Percentiles rank a stretch among this genome's conserved stretches.
Conservation (phyloP, 2,329 filamentous ascomycete genomes). For the Lachnellula hyalina region DNA sequence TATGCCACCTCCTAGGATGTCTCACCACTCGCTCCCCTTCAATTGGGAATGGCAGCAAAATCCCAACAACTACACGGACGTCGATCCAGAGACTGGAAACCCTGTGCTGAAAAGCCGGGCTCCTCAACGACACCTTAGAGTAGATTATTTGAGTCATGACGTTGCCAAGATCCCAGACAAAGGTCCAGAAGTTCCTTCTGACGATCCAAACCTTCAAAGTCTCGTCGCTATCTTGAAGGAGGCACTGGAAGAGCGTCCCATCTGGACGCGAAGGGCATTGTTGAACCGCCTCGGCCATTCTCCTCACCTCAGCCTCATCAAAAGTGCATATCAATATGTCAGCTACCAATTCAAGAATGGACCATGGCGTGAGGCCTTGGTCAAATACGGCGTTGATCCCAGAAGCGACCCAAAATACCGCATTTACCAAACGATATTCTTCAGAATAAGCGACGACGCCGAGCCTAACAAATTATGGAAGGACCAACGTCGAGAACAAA, state of each 20-base stretch:
- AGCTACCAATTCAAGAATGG: constrained; percentile 92
- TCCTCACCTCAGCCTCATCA: constrained; percentile 52
- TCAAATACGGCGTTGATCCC: constrained; percentile 83
- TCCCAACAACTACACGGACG: constrained; percentile 50
- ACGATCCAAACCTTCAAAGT: constrained; percentile 52
- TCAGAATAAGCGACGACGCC: constrained; percentile 48
- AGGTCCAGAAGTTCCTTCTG: constrained; percentile 12
- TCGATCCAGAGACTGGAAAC: constrained; percentile 28
- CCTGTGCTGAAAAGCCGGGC: constrained; percentile 26
- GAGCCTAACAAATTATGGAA: constrained; percentile 15
- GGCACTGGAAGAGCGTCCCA: constrained; percentile 67
- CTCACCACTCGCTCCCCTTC: constrained; percentile 68
- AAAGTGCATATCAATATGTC: constrained; percentile 74
- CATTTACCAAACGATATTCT: constrained; percentile 83
- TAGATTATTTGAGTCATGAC: constrained; percentile 22
- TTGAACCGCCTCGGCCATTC: constrained; percentile 61
- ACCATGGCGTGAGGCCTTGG: constrained; percentile 83
- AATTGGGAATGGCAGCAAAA: constrained; percentile 84
- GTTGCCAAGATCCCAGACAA: constrained; percentile 17
- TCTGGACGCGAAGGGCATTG: constrained; percentile 81
- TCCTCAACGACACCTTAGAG: constrained; percentile 15
- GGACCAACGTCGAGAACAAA: constrained; percentile 19
- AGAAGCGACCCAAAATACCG: constrained; percentile 70
- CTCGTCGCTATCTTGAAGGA: constrained; percentile 59
- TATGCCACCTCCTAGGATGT: constrained; percentile 74